A percentile compares a stretch with the other conserved stretches of the same genome.
These are phyloP conservation scores for Colletotrichum incanum DNA, from an alignment of 2,329 filamentous ascomycete genomes.

Conservation along the genomic window DNA sequence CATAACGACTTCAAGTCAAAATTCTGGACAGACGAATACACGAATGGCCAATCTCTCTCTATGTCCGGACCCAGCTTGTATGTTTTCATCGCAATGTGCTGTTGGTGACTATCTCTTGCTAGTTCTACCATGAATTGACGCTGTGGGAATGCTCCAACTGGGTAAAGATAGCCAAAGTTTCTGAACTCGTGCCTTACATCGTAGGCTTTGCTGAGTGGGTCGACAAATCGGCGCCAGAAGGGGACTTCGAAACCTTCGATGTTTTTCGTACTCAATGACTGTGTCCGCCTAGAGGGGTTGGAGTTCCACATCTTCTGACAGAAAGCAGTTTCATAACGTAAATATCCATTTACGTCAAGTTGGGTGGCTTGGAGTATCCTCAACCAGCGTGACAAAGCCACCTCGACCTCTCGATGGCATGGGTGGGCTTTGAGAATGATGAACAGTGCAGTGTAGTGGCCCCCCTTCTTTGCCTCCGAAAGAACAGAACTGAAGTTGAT, in stretches of 20 bases:
- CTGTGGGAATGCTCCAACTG: not conserved
- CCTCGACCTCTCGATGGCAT: not conserved
- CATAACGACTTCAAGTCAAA: not conserved
- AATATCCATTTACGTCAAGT: not conserved
- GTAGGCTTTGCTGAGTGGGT: not conserved
- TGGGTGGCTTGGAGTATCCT: not conserved
- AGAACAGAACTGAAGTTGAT: not conserved
- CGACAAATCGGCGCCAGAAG: not conserved
- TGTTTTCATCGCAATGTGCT: not conserved
- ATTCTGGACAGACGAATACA: not conserved
- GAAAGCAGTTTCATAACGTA: not conserved
- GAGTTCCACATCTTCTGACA: not conserved
- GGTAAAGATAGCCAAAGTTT: not conserved
- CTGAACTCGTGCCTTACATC: slow-evolving; percentile 9
- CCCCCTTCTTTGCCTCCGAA: not conserved
- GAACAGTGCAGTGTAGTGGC: not conserved
- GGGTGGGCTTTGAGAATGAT: rapidly evolving
- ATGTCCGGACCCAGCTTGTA: rapidly evolving
- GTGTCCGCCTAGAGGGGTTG: not conserved
- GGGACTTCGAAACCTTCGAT: slow-evolving; percentile 16
- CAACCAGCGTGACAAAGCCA: slow-evolving; percentile 1
- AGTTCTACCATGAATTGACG: not conserved
- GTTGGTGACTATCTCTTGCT: not conserved
- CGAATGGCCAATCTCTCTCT: not conserved
- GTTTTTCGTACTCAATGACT: not conserved